Evolutionary conservation across 345 rosid genomes (phyloP).

Genomic region (Populus deltoides): DNA sequence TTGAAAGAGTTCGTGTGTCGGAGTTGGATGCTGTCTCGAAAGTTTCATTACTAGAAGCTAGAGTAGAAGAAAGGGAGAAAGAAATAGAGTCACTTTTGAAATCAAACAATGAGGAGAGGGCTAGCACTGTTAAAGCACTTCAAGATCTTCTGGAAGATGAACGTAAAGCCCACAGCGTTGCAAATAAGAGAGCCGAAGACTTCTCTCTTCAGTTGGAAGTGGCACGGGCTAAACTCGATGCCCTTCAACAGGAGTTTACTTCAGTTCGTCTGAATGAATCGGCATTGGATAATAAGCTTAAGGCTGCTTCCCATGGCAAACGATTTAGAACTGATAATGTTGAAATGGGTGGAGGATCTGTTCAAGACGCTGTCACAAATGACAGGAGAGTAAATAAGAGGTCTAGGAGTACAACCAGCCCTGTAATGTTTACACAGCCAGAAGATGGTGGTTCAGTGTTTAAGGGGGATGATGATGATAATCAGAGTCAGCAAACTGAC

Average conservation of each 20-base stretch:
- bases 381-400: constrained; percentile 65
- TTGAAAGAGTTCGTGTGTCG: constrained; percentile 54
- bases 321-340: constrained; percentile 56
- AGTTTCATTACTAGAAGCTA: constrained; percentile 66
- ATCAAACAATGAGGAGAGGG: constrained; percentile 73
- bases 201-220: constrained; percentile 78
- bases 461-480: constrained; percentile 61
- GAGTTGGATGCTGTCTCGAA: constrained; percentile 72
- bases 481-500: constrained; percentile 50
- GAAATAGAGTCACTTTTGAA: constrained; percentile 82
- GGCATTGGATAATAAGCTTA: constrained; percentile 76
- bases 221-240: constrained; percentile 78
- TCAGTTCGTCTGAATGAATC: constrained; percentile 79
- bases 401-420: constrained; percentile 63
- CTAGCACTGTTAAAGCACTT: constrained; percentile 72
- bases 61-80: constrained; percentile 90
- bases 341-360: constrained; percentile 65
- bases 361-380: constrained; percentile 47
- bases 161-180: constrained; percentile 68
- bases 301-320: constrained; percentile 69
- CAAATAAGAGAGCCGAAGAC: constrained; percentile 74
- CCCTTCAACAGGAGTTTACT: constrained; percentile 78
- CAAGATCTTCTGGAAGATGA: constrained; percentile 79
- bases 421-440: constrained; percentile 34
- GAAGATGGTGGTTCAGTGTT: constrained; percentile 72